These are phyloP conservation scores for Hansenula sp. DNA, from an alignment of 1,139 yeast genomes.

Conservation along the genomic window DNA sequence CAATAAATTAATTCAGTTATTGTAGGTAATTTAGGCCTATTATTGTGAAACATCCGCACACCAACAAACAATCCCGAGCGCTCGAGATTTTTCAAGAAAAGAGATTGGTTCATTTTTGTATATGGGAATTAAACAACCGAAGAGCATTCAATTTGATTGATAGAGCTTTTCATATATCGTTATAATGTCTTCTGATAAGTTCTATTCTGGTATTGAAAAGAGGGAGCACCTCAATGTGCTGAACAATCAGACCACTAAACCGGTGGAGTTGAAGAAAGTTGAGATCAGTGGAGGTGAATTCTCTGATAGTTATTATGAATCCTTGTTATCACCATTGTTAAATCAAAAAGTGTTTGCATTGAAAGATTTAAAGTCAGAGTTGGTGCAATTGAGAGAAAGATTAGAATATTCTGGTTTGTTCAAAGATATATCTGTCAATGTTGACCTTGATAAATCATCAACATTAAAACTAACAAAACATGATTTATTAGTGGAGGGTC, in stretches of 20 bases:
- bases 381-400: constrained; percentile 11
- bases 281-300: constrained; percentile 21
- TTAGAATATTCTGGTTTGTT: constrained; percentile 19
- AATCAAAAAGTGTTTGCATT: constrained; percentile 9
- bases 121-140: too few relatives aligned
- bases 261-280: constrained; percentile 14
- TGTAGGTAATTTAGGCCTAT: too few relatives aligned
- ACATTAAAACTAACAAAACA: constrained; percentile 4
- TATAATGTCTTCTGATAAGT: not conserved
- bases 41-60: too few relatives aligned
- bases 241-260: constrained; percentile 17
- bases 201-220: not conserved
- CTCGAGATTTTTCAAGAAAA: too few relatives aligned
- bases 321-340: constrained; percentile 15
- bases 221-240: constrained; percentile 1
- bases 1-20: too few relatives aligned
- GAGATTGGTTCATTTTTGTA: too few relatives aligned
- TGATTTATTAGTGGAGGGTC: constrained; percentile 4
- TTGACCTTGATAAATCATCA: constrained; percentile 15
- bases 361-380: constrained; percentile 11
- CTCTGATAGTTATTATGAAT: constrained; percentile 16
- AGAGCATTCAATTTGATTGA: too few relatives aligned
- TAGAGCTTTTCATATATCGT: too few relatives aligned
- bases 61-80: too few relatives aligned
- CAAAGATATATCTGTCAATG: constrained; percentile 13